Percentiles rank a stretch among this genome's conserved stretches.
phyloP scores from a whole-genome alignment of 2,329 filamentous ascomycete species.

The Lecanicillium sp. region DNA sequence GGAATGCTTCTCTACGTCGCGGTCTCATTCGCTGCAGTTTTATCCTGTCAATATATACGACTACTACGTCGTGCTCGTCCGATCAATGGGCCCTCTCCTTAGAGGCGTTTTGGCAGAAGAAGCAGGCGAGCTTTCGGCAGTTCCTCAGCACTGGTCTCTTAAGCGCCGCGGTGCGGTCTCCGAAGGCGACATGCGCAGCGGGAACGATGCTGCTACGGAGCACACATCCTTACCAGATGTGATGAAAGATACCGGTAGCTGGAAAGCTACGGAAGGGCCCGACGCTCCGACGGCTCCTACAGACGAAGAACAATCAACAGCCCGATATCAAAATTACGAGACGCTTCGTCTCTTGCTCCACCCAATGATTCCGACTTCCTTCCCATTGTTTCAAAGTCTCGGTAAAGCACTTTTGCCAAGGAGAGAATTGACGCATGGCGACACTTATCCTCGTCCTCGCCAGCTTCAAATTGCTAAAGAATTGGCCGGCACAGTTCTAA shows the following conservation, averaged over 20 bases:
- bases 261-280: constrained; percentile 15
- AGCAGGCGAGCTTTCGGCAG: constrained; percentile 61
- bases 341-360: constrained; percentile 69
- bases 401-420: constrained; percentile 74
- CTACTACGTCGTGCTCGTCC: constrained; percentile 67
- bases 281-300: constrained; percentile 28
- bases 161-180: constrained; percentile 20
- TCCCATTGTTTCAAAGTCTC: constrained; percentile 76
- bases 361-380: constrained; percentile 70
- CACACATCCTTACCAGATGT: constrained; percentile 24
- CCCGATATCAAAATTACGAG: constrained; percentile 64
- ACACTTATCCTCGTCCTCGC: constrained; percentile 46
- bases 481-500: constrained; percentile 61
- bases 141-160: constrained; percentile 60
- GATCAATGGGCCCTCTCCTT: constrained; percentile 68
- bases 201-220: constrained; percentile 18
- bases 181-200: constrained; percentile 14
- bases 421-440: constrained; percentile 48
- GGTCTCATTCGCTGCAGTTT: constrained; percentile 58
- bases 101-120: constrained; percentile 80
- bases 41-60: constrained; percentile 76
- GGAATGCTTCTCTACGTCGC: constrained; percentile 62
- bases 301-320: constrained; percentile 32
- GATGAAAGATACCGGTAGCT: constrained; percentile 17
- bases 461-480: constrained; percentile 53